These are phyloP conservation scores for Pyrenophora seminiperda DNA, from an alignment of 2,329 filamentous ascomycete species.

Conservation along the genomic window DNA sequence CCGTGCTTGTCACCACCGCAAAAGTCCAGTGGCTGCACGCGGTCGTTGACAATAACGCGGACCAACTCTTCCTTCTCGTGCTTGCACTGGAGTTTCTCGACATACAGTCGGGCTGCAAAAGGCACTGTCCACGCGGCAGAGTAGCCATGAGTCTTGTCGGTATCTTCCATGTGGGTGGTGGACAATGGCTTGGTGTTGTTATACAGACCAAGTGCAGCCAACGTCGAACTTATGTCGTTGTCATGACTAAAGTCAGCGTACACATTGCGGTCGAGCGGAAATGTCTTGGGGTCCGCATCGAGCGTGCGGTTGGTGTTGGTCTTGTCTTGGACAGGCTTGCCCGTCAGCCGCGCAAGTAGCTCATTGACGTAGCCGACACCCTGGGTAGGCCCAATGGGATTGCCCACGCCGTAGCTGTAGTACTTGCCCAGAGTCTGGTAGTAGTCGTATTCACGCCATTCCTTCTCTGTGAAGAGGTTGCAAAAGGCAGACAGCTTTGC, in stretches of 20 bases:
- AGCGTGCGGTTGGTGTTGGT: slow-evolving; percentile 81
- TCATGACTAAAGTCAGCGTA: slow-evolving; percentile 95
- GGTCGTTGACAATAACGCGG: slow-evolving; percentile 80
- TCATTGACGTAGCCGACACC: slow-evolving; percentile 89
- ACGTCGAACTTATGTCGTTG: slow-evolving; percentile 80
- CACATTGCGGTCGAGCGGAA: slow-evolving; percentile 69
- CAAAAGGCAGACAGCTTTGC: slow-evolving; percentile 72
- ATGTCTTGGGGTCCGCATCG: slow-evolving; percentile 68
- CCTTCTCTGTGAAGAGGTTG: slow-evolving; percentile 69
- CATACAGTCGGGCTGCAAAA: slow-evolving; percentile 79
- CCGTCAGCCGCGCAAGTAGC: slow-evolving; percentile 78
- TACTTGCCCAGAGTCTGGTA: slow-evolving; percentile 80
- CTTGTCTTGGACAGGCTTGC: slow-evolving; percentile 68
- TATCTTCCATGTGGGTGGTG: slow-evolving; percentile 55
- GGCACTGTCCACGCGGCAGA: slow-evolving; percentile 80
- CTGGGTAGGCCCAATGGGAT: slow-evolving; percentile 79
- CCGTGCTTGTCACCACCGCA: slow-evolving; percentile 74
- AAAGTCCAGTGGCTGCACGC: slow-evolving; percentile 72
- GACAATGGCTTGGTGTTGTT: slow-evolving; percentile 62
- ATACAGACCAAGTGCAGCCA: slow-evolving; percentile 78
- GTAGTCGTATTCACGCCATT: slow-evolving; percentile 84
- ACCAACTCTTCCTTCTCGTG: slow-evolving; percentile 70
- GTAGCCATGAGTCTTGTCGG: slow-evolving; percentile 67
- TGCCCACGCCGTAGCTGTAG: slow-evolving; percentile 79
- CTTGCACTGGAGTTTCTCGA: slow-evolving; percentile 82